These are phyloP conservation scores for Talaromyces ruber DNA, from an alignment of 495 filamentous ascomycete species.

Conservation along the genomic window DNA sequence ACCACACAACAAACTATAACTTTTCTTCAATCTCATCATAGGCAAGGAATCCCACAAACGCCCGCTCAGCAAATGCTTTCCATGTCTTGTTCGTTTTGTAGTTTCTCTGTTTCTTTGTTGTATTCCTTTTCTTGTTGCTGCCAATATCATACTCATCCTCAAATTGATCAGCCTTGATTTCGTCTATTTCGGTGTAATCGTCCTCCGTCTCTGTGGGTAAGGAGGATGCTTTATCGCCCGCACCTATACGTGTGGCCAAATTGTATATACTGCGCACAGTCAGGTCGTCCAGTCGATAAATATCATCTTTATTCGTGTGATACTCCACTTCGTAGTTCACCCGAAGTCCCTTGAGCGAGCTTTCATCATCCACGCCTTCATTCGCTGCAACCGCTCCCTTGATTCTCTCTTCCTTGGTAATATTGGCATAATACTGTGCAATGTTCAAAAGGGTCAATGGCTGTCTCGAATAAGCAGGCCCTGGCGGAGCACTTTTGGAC, in stretches of 20 bases:
- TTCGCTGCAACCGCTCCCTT: constrained; percentile 5
- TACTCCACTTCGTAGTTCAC: constrained; percentile 84
- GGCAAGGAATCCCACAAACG: constrained; percentile 67
- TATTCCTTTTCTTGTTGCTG: constrained; percentile 3
- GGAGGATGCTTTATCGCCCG: constrained; percentile 29
- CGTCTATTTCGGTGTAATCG: too few relatives aligned
- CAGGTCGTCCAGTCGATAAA: constrained; percentile 72
- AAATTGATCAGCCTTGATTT: constrained; percentile 10
- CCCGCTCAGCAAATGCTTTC: constrained; percentile 67
- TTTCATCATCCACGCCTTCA: constrained; percentile 14
- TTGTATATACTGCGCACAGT: constrained; percentile 75
- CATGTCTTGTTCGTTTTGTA: constrained; percentile 49
- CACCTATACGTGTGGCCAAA: constrained; percentile 70
- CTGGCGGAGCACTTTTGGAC: constrained; percentile 63
- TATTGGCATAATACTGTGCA: constrained; percentile 88
- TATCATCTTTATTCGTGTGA: constrained; percentile 62
- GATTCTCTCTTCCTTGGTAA: constrained; percentile 74
- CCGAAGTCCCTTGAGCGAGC: constrained; percentile 29
- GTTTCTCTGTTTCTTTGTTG: constrained; percentile 9
- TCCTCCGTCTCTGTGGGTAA: constrained; percentile 13
- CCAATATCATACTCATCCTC: constrained; percentile 12
- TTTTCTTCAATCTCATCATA: constrained; percentile 46
- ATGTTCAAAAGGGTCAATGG: constrained; percentile 65
- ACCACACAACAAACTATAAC: not conserved
- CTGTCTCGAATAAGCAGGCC: constrained; percentile 88